phyloP scores from a whole-genome alignment of 1,284 basidiomycete species.

The Anthracocystis walkeri region DNA sequence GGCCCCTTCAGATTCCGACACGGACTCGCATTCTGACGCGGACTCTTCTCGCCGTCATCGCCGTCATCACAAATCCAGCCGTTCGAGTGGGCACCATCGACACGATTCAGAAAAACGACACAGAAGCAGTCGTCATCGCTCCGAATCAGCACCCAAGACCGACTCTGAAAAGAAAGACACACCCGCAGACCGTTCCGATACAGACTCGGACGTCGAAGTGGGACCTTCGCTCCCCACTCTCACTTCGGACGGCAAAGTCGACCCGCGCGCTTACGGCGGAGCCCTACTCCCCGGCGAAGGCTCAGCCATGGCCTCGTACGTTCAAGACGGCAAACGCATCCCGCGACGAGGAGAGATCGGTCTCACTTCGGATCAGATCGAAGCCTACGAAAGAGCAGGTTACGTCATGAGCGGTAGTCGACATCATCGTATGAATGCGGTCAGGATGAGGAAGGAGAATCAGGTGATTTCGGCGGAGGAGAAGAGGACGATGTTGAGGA shows the following conservation, averaged over 20 bases:
- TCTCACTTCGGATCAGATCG: slow-evolving; percentile 86
- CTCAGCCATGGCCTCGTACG: slow-evolving; percentile 94
- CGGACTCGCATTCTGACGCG: slow-evolving; percentile 8
- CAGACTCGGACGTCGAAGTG: slow-evolving; percentile 29
- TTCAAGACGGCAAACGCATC: slow-evolving; percentile 89
- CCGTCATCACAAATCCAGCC: slow-evolving; percentile 24
- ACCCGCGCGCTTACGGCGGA: slow-evolving; percentile 75
- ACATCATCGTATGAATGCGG: slow-evolving; percentile 86
- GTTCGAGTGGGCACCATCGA: slow-evolving; percentile 16
- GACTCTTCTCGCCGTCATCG: slow-evolving; percentile 21
- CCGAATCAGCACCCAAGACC: slow-evolving; percentile 11
- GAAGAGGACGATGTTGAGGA: slow-evolving; percentile 89
- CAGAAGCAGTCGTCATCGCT: slow-evolving; percentile 22
- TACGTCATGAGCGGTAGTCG: slow-evolving; percentile 98
- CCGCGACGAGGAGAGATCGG: slow-evolving; percentile 99
- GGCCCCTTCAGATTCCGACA: slow-evolving; percentile 13
- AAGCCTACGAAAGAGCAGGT: slow-evolving; percentile 85
- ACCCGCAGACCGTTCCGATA: not conserved
- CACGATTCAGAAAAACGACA: slow-evolving; percentile 17
- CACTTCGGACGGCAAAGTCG: slow-evolving; percentile 34
- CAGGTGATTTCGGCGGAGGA: slow-evolving; percentile 96
- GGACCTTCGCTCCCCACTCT: slow-evolving; percentile 36
- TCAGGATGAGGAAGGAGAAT: slow-evolving; percentile 97
- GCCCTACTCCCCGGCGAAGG: slow-evolving; percentile 93
- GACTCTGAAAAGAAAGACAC: slow-evolving; percentile 7